These are phyloP conservation scores for Zopfochytrium polystomum DNA, from an alignment of 371 early-diverging fungal species.

Conservation along the genomic window DNA sequence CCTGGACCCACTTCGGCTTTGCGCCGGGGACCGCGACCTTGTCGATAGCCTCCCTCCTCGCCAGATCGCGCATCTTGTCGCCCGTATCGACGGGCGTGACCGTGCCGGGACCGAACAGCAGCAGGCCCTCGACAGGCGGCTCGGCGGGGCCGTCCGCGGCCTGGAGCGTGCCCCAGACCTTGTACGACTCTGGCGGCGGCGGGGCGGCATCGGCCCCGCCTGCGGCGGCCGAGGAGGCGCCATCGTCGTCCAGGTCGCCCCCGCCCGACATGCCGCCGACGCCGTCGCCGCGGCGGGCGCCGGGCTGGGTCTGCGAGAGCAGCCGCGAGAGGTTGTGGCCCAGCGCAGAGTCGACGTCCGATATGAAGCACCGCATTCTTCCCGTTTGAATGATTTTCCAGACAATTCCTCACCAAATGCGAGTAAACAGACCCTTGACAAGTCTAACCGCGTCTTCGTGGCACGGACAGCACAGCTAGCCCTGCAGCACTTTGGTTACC, in stretches of 20 bases:
- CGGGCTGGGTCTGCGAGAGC: conserved; percentile 42
- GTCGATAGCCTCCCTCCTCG: conserved; percentile 47
- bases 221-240: conserved; percentile 8
- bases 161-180: conserved; percentile 31
- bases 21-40: conserved; percentile 42
- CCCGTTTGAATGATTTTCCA: no score
- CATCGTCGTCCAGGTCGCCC: conserved; percentile 38
- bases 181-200: conserved; percentile 12
- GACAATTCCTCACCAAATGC: no score
- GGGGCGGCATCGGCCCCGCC: conserved; percentile 11
- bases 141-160: conserved; percentile 31
- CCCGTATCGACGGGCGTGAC: conserved; percentile 47
- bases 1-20: conserved; percentile 41
- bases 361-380: conserved; percentile 38
- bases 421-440: no score
- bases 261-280: no score
- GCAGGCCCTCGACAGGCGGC: background rate
- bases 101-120: conserved; percentile 15
- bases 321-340: conserved; percentile 49
- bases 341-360: conserved; percentile 46
- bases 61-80: conserved; percentile 46
- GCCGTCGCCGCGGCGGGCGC: conserved; percentile 39
- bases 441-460: no score
- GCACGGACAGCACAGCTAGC: no score
- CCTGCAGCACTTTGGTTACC: no score